phyloP scores from a whole-genome alignment of 2,329 filamentous ascomycete genomes.

The Pseudogymnoascus sp. region DNA sequence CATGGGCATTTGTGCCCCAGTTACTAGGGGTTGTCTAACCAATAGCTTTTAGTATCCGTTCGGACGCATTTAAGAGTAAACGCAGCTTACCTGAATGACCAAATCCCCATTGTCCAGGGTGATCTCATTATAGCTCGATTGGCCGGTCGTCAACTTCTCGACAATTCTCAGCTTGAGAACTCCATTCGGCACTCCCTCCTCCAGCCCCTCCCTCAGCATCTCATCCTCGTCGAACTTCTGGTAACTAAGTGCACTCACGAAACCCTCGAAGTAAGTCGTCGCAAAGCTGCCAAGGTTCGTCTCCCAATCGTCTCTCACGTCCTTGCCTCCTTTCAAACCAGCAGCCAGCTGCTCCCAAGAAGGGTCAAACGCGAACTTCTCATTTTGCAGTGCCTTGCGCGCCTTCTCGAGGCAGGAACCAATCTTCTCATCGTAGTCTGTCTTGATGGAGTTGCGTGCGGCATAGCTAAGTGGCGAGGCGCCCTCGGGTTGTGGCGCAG shows the following conservation, averaged over 20 bases:
- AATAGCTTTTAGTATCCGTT: slow-evolving; percentile 10
- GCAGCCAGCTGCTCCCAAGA: slow-evolving; percentile 39
- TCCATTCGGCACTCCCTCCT: slow-evolving; percentile 15
- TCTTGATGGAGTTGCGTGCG: slow-evolving; percentile 35
- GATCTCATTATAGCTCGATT: slow-evolving; percentile 29
- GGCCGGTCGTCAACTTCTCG: slow-evolving; percentile 13
- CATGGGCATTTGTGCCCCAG: slow-evolving; percentile 32
- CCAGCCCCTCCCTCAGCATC: slow-evolving; percentile 19
- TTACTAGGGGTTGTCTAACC: slow-evolving; percentile 28
- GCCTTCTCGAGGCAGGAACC: slow-evolving; percentile 33
- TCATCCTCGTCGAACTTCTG: slow-evolving; percentile 35
- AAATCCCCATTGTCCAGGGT: slow-evolving; percentile 41
- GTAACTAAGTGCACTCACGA: slow-evolving; percentile 34
- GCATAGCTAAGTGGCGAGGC: slow-evolving; percentile 33
- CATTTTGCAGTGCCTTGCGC: slow-evolving; percentile 28
- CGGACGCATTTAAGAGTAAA: not conserved
- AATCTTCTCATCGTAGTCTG: slow-evolving; percentile 37
- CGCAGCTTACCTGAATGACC: slow-evolving; percentile 39
- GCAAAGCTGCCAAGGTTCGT: slow-evolving; percentile 34
- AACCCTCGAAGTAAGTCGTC: slow-evolving; percentile 36
- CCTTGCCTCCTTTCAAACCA: slow-evolving; percentile 31
- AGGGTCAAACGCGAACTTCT: slow-evolving; percentile 38
- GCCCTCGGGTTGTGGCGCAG: slow-evolving; percentile 28
- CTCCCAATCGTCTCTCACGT: slow-evolving; percentile 36
- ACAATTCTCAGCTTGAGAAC: slow-evolving; percentile 17